Percentiles rank a stretch among this genome's conserved stretches.
Conservation (phyloP, 108 stramenopile species). For the Nitzschia putrida region DNA sequence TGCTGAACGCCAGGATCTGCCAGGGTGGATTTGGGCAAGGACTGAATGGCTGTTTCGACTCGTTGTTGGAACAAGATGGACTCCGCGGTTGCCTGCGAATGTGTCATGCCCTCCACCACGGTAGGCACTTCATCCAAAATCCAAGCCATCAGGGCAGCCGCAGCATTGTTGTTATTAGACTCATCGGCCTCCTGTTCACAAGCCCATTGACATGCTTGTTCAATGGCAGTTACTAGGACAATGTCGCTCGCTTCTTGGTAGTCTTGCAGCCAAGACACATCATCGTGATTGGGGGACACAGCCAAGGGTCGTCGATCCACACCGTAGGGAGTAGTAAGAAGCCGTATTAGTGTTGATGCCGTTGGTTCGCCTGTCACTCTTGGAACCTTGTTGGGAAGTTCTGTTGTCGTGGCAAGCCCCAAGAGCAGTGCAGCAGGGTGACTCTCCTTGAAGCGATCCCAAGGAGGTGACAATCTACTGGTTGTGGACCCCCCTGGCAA, state of each 20-base stretch:
- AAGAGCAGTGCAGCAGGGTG: too few species aligned
- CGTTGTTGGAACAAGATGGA: neutral
- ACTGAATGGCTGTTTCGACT: conserved; percentile 15
- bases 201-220: conserved; percentile 3
- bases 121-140: conserved; percentile 18
- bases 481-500: too few species aligned
- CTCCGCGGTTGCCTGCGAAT: neutral
- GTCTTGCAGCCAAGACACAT: neutral
- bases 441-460: too few species aligned
- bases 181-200: neutral
- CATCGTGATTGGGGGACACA: neutral
- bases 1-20: conserved; percentile 9
- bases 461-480: too few species aligned
- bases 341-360: neutral
- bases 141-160: conserved; percentile 22
- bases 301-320: conserved; percentile 26
- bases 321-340: conserved; percentile 16
- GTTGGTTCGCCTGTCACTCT: too few species aligned
- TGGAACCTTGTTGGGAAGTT: too few species aligned
- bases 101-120: conserved; percentile 20
- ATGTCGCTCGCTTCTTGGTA: neutral
- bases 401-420: too few species aligned
- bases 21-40: conserved; percentile 13
- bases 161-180: neutral
- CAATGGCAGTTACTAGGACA: conserved; percentile 5